Evolutionary conservation across 331 rosid species (phyloP).

Genomic region (Malus hybrid): DNA sequence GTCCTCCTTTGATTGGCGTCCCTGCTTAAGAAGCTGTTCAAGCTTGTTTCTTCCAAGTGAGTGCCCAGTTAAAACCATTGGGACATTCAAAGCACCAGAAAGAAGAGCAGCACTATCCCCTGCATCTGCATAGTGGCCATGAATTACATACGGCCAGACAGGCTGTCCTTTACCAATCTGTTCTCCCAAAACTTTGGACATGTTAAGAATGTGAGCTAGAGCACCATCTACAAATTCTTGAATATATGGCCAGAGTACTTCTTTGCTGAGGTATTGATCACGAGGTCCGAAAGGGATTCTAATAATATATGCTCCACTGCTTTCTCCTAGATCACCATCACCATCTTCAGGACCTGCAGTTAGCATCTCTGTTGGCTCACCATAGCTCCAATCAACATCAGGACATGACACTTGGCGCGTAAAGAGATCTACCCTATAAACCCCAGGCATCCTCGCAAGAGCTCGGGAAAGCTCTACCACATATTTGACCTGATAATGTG

Average conservation of each 20-base stretch:
- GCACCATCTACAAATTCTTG: constrained; percentile 95
- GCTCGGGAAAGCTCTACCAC: constrained; percentile 93
- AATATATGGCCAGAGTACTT: constrained; percentile 81
- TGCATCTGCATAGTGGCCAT: constrained; percentile 91
- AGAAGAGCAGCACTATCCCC: constrained; percentile 92
- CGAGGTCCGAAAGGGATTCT: constrained; percentile 89
- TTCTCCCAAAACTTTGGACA: constrained; percentile 89
- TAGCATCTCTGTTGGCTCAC: constrained; percentile 90
- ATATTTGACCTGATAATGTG: constrained; percentile 58
- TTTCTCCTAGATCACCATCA: constrained; percentile 64
- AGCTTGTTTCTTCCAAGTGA: constrained; percentile 92
- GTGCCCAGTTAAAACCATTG: constrained; percentile 88
- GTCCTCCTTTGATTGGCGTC: constrained; percentile 85
- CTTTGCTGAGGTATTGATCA: constrained; percentile 64
- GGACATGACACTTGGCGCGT: constrained; percentile 80
- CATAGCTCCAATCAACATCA: constrained; percentile 91
- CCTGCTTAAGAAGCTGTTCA: constrained; percentile 87
- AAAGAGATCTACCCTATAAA: constrained; percentile 82
- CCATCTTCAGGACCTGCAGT: constrained; percentile 48
- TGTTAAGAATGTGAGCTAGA: constrained; percentile 75
- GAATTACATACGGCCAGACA: constrained; percentile 91
- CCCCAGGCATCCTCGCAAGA: constrained; percentile 86
- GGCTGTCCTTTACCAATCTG: constrained; percentile 79
- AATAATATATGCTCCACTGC: constrained; percentile 87
- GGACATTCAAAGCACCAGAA: constrained; percentile 87